Conservation (phyloP, 345 rosid genomes). For the Dipteronia sinensis region DNA sequence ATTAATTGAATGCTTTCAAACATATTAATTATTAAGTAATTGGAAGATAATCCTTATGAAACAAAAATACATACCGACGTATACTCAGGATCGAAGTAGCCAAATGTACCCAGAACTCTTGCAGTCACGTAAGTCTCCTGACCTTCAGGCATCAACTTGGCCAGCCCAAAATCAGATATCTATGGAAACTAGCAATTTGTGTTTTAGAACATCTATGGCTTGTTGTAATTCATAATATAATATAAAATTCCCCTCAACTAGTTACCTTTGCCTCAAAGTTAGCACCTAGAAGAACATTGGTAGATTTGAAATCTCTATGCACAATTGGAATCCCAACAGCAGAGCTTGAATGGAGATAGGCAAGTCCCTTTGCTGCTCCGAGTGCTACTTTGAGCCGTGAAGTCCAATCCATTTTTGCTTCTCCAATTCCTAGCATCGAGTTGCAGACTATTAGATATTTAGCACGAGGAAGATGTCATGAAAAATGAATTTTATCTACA, state of each 20-base stretch:
- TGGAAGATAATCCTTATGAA: neutral
- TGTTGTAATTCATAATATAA: neutral
- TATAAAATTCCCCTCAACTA: neutral
- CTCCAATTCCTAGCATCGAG: constrained; percentile 59
- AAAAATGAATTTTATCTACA: constrained; percentile 14
- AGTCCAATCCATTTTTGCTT: constrained; percentile 87
- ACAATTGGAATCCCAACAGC: constrained; percentile 86
- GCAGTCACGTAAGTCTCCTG: constrained; percentile 84
- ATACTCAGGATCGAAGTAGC: constrained; percentile 96
- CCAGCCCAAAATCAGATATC: constrained; percentile 98
- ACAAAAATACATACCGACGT: constrained; percentile 63
- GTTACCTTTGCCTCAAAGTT: constrained; percentile 84
- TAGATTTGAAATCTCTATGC: constrained; percentile 95
- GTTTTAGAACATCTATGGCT: constrained; percentile 19
- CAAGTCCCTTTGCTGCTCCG: constrained; percentile 92
- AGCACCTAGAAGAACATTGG: constrained; percentile 75
- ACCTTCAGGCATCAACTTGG: constrained; percentile 96
- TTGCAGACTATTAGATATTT: constrained; percentile 16
- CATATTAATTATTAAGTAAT: neutral
- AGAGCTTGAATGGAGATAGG: constrained; percentile 92
- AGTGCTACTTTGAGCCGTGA: constrained; percentile 77
- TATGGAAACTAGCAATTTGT: constrained; percentile 23
- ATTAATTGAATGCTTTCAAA: neutral
- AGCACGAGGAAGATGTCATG: neutral
- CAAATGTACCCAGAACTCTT: constrained; percentile 94